Conservation (phyloP, 2,329 filamentous ascomycete genomes). For the Cladophialophora psammophila region DNA sequence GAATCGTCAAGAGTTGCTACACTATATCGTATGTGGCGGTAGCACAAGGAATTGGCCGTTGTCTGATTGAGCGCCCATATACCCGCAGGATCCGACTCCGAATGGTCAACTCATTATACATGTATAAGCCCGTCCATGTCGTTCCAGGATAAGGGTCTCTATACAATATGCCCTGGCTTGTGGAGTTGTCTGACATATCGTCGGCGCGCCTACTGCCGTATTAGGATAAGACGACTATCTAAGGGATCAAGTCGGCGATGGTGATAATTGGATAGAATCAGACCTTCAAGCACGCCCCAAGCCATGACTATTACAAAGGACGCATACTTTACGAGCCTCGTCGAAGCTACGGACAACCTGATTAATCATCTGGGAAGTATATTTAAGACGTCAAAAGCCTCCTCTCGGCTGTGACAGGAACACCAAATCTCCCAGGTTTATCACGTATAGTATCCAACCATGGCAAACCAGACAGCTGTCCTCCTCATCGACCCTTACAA, state of each 20-base stretch:
- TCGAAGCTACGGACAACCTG: neutral
- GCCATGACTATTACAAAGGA: neutral
- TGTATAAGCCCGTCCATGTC: neutral
- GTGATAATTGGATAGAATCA: neutral
- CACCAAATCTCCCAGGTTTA: neutral
- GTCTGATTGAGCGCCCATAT: neutral
- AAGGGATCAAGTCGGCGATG: neutral
- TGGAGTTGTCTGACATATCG: neutral
- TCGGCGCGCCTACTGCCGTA: conserved; percentile 9
- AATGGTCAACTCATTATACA: neutral
- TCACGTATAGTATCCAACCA: neutral
- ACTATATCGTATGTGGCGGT: neutral
- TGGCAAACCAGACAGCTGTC: conserved; percentile 27
- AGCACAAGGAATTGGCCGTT: neutral
- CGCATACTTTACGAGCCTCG: neutral
- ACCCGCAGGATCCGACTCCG: neutral
- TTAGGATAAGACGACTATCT: neutral
- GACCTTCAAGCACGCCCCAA: neutral
- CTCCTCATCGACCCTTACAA: conserved; percentile 42
- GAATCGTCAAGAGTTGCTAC: neutral
- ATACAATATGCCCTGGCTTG: neutral
- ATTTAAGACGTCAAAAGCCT: neutral
- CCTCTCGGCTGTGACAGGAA: neutral
- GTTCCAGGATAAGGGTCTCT: neutral
- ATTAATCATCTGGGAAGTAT: neutral